These are phyloP conservation scores for Hymenoscyphus infarciens DNA, from an alignment of 2,329 filamentous ascomycete species.

Conservation along the genomic window DNA sequence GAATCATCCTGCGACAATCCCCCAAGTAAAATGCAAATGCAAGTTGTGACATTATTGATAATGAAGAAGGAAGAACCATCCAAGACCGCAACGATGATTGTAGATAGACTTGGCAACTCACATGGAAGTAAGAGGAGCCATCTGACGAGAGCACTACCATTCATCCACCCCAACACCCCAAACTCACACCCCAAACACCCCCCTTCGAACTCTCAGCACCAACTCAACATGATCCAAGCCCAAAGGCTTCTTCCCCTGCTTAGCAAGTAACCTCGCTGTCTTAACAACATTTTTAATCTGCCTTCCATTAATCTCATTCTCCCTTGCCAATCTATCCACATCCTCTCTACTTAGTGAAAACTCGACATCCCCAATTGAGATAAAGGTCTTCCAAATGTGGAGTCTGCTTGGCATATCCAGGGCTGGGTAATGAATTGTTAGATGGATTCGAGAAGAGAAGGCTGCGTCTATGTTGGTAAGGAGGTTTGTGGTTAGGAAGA, in stretches of 20 bases:
- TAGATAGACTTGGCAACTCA: too few species aligned
- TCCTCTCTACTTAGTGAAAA: slow-evolving; percentile 16
- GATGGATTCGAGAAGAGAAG: slow-evolving; percentile 32
- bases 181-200: neutral
- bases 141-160: too few species aligned
- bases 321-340: slow-evolving; percentile 15
- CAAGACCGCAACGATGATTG: too few species aligned
- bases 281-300: slow-evolving; percentile 37
- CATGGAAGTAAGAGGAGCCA: too few species aligned
- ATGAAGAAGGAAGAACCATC: too few species aligned
- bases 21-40: too few species aligned
- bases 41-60: too few species aligned
- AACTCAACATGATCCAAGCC: neutral
- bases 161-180: too few species aligned
- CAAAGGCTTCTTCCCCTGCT: slow-evolving; percentile 17
- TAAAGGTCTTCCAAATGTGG: slow-evolving; percentile 24
- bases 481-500: slow-evolving; percentile 38
- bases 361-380: slow-evolving; percentile 19
- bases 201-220: neutral
- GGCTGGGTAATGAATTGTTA: slow-evolving; percentile 17
- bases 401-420: neutral
- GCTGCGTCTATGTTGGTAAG: slow-evolving; percentile 30
- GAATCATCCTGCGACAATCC: too few species aligned
- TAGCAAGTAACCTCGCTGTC: slow-evolving; percentile 33
- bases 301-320: slow-evolving; percentile 32